These are phyloP conservation scores for Calonectria honghensis DNA, from an alignment of 2,329 filamentous ascomycete species.

Conservation along the genomic window DNA sequence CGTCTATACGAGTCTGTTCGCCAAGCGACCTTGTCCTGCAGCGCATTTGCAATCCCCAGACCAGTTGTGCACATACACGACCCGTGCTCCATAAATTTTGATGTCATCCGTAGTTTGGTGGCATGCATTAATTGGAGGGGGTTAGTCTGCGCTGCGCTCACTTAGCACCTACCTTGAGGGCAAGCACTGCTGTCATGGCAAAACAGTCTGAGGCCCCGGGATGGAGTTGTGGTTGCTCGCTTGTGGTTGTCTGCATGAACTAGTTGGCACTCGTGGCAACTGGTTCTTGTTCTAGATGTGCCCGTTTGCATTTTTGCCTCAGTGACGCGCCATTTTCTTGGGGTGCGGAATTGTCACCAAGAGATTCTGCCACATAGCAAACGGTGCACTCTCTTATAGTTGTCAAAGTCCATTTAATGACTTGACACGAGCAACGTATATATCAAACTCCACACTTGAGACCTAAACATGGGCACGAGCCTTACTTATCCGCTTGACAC, in stretches of 20 bases:
- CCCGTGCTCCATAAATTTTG: constrained; percentile 20
- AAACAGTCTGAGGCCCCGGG: constrained; percentile 14
- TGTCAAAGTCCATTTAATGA: constrained; percentile 16
- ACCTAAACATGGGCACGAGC: constrained; percentile 26
- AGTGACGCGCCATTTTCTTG: constrained; percentile 5
- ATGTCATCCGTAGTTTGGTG: constrained; percentile 25
- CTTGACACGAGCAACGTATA: constrained; percentile 21
- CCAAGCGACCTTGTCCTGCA: constrained; percentile 24
- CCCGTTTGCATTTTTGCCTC: constrained; percentile 12
- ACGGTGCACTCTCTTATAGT: neutral
- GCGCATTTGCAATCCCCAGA: constrained; percentile 23
- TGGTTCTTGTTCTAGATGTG: constrained; percentile 18
- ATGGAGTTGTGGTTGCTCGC: constrained; percentile 27
- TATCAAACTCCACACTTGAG: constrained; percentile 14
- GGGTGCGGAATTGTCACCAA: constrained; percentile 7
- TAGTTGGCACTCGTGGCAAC: constrained; percentile 25
- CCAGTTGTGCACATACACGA: constrained; percentile 26
- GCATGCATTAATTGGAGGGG: constrained; percentile 28
- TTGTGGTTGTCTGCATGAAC: constrained; percentile 29
- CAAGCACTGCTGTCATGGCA: constrained; percentile 17
- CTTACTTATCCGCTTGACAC: constrained; percentile 18
- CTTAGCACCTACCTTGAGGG: constrained; percentile 24
- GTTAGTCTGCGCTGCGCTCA: constrained; percentile 4
- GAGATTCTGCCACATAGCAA: constrained; percentile 23
- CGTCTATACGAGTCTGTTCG: constrained; percentile 26